Evolutionary conservation across 805 yeast species (phyloP).

Genomic region (Candida golubevii): DNA sequence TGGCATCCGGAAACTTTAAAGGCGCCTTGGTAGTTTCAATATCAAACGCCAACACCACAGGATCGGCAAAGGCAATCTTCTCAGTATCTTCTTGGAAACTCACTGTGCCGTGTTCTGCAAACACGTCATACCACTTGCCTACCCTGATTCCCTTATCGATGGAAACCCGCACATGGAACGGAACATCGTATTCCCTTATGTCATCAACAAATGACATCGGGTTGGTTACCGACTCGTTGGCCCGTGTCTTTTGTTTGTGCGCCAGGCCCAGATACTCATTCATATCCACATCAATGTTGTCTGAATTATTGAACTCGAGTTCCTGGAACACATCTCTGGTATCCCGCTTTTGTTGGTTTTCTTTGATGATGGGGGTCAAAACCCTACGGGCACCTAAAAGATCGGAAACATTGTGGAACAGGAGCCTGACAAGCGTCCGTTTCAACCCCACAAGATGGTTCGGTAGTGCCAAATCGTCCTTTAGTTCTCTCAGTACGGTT

Average conservation of each 20-base stretch:
- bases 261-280: conserved; percentile 6
- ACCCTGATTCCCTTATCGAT: conserved; percentile 84
- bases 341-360: conserved; percentile 58
- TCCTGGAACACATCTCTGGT: conserved; percentile 65
- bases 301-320: conserved; percentile 39
- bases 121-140: conserved; percentile 92
- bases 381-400: conserved; percentile 68
- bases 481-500: conserved; percentile 47
- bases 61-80: conserved; percentile 92
- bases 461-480: conserved; percentile 78
- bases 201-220: conserved; percentile 70
- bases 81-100: conserved; percentile 58
- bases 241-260: conserved; percentile 4
- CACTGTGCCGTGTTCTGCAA: conserved; percentile 54
- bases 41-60: conserved; percentile 94
- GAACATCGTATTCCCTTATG: conserved; percentile 91
- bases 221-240: conserved; percentile 29
- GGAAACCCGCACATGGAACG: conserved; percentile 93
- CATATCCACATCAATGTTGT: conserved; percentile 9
- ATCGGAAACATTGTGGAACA: conserved; percentile 72
- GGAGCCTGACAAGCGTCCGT: conserved; percentile 58
- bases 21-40: conserved; percentile 98
- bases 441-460: conserved; percentile 82
- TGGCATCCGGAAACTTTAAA: conserved; percentile 88
- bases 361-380: conserved; percentile 64